Evolutionary conservation across 495 filamentous ascomycete species (phyloP), one percentile per base, ranked within the genome.

Genomic region (Xylaria scruposa): DNA sequence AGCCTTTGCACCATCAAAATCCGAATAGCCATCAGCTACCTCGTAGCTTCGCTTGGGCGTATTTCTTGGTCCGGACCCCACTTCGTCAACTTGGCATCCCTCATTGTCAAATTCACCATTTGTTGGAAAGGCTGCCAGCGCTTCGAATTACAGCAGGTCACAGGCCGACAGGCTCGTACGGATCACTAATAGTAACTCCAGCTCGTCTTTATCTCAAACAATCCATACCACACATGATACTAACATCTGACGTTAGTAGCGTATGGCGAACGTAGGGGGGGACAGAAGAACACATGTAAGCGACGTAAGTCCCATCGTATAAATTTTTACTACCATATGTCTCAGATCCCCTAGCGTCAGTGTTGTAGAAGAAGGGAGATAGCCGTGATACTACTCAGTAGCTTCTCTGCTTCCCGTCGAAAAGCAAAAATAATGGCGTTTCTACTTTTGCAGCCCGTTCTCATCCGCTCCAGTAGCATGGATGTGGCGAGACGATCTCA

Each of bases 41-140:
- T 67, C 21, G 21, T 17, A 26, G 67, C 19, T 60, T 60, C 24
- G 38, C 40, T 42, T 53, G 46, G 5, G 70, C 70, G 70, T 72
- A 72, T 42, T 61, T 72, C 51, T 42, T 36, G 44, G 70, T 68
- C 70, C 46, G 31, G 54, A 47, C 46, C 54, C 70, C 70, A 72
- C 64, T 54, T 47, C 1, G 21, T 31, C 17, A 44, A 10, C 70
- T 72, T 72, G 70, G 70, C 70, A 54, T 56, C 49, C 13, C 49
- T 21, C 40, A 53, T 12, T 12, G n/a, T 29, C 36, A 33, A 60
- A 60, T 2, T 59, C 54, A 36, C 54, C 17, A 59, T 13, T 59
- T n/a, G 26, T 59, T 36, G 9, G 31, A 59, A 29, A 31, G 54
- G 13, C 54, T 59, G 31, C 54, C 54, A 59, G 54, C 54, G 5